phyloP scores from a whole-genome alignment of 176 grass and related monocot genomes.

The Canna indica region DNA sequence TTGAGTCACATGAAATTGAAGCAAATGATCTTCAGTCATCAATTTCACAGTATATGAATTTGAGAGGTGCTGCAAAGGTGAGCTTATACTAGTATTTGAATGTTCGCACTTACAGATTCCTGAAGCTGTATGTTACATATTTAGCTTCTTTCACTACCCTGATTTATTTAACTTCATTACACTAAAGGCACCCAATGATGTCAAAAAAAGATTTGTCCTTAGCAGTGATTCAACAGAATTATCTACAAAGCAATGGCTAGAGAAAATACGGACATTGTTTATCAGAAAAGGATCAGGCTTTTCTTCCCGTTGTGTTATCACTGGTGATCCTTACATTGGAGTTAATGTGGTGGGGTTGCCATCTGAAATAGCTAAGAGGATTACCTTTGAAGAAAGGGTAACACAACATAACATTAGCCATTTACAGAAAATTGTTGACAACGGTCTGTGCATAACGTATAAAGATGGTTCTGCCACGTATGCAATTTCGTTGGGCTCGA shows the following conservation, averaged over 20 bases:
- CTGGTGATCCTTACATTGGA: slow-evolving; percentile 75
- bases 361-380: slow-evolving; percentile 73
- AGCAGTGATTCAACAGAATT: slow-evolving; percentile 37
- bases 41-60: slow-evolving; percentile 58
- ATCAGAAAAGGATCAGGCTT: slow-evolving; percentile 96
- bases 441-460: slow-evolving; percentile 70
- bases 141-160: background rate
- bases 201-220: slow-evolving; percentile 47
- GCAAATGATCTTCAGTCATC: slow-evolving; percentile 56
- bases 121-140: slow-evolving; percentile 11
- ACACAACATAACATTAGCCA: slow-evolving; percentile 53
- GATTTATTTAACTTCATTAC: background rate
- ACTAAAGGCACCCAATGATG: slow-evolving; percentile 72
- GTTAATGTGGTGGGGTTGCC: slow-evolving; percentile 75
- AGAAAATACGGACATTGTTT: slow-evolving; percentile 85
- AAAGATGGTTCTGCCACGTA: slow-evolving; percentile 70
- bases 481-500: slow-evolving; percentile 71
- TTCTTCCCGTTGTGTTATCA: slow-evolving; percentile 84
- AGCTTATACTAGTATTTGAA: slow-evolving; percentile 2
- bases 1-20: slow-evolving; percentile 63
- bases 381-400: slow-evolving; percentile 91
- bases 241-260: slow-evolving; percentile 77
- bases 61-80: slow-evolving; percentile 90
- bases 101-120: background rate
- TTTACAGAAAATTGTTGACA: slow-evolving; percentile 72